Evolutionary conservation across 768 basidiomycete genomes (phyloP), one percentile per base, ranked within the genome.

Genomic region (Crucibulum laeve): DNA sequence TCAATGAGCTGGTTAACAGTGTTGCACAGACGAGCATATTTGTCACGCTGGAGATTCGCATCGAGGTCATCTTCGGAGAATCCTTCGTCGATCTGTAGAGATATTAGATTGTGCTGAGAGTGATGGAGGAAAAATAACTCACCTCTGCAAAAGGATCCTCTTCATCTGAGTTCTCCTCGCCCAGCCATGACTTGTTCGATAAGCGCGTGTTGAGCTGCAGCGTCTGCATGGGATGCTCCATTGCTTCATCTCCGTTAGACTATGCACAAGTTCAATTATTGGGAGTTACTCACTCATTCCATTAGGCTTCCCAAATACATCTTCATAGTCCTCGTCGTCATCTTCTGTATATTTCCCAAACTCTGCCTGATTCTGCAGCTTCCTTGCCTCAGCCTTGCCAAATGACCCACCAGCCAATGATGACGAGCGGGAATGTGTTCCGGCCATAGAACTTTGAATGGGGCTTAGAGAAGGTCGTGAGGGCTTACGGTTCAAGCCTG

Each of bases 101-200:
- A 22, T 1, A 28, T 40, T 35, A 43, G 51, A 35, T 47, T 50
- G 43, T 10, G 13, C 8, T 15, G 8, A 25, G 13, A 21, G 13
- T 8, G n/a, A 37, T 10, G 11, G 5, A 22, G 23, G 8, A 25
- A 8, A 3, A 23, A 13, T 13, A 13, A 40, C 47, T 15, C 52
- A 90, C 91, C 70, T 93, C 91, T 2, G 95, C 93, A 53, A 99
- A 99, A 1, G 96, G 95, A 69, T 99, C 93, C 42, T 92, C 90
- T 41, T 95, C 93, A 45, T 95, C 92, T 2, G 79, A 80, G 25
- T 87, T 79, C 23, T 87, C 89, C 34, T 91, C 91, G 6, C 84
- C 84, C 42, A 87, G 65, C 83, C 92, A 96, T 8, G 93, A 92
- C 65, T 83, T 85, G 60, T 87, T 92, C 18, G 94, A 92, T 36